Conservation (phyloP, 768 basidiomycete species). For the Cubamyces sp. region DNA sequence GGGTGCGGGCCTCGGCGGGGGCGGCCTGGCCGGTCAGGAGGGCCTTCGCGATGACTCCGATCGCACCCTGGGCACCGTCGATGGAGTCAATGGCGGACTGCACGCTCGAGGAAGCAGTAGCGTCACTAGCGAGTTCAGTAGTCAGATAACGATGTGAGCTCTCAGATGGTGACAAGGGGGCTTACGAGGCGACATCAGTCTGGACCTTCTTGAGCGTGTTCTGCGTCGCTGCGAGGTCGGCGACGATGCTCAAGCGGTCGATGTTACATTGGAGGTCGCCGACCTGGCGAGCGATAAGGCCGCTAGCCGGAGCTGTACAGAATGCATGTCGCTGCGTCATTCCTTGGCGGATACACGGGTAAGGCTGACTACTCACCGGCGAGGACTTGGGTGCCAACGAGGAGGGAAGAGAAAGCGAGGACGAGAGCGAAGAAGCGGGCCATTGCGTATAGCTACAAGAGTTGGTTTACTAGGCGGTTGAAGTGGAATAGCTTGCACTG, state of each 20-base stretch:
- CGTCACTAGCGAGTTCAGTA: conserved; percentile 5
- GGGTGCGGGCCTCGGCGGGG: conserved; percentile 30
- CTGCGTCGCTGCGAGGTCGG: conserved; percentile 29
- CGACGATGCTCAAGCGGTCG: conserved; percentile 37
- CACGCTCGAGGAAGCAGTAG: conserved; percentile 3
- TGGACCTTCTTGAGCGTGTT: conserved; percentile 29
- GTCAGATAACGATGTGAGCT: neutral
- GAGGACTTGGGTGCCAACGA: conserved; percentile 19
- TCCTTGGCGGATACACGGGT: neutral
- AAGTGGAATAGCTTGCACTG: neutral
- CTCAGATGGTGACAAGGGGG: neutral
- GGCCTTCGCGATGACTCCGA: conserved; percentile 29
- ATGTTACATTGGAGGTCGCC: conserved; percentile 40
- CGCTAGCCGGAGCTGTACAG: conserved; percentile 6
- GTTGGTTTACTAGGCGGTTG: too few species aligned
- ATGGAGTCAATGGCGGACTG: conserved; percentile 12
- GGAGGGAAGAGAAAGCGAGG: conserved; percentile 17
- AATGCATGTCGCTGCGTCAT: neutral
- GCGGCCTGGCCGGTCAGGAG: conserved; percentile 31
- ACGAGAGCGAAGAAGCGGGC: conserved; percentile 14
- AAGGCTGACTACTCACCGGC: conserved; percentile 5
- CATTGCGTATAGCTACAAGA: conserved; percentile 2
- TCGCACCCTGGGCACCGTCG: conserved; percentile 23
- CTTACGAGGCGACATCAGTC: conserved; percentile 22
- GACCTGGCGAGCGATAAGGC: conserved; percentile 32